A percentile compares a stretch with the other conserved stretches of the same genome.
phyloP scores from a whole-genome alignment of 495 filamentous ascomycete species.

The Entonaema liquescens region DNA sequence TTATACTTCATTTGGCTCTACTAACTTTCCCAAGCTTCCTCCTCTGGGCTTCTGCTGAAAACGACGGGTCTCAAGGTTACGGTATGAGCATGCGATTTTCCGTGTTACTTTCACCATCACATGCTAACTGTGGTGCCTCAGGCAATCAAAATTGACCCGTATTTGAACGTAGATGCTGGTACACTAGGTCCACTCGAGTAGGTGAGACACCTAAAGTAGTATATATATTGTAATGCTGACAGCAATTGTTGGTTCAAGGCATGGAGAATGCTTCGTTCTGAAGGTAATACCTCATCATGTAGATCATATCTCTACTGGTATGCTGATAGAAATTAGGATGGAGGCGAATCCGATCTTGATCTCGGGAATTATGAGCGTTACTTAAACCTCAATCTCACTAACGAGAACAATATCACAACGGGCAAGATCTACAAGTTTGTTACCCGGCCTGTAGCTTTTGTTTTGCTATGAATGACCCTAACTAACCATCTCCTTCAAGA shows the following conservation, averaged over 20 bases:
- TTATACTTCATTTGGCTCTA: constrained; percentile 18
- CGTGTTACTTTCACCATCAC: background rate
- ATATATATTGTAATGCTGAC: constrained; percentile 12
- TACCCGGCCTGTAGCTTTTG: constrained; percentile 55
- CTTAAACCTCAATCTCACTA: constrained; percentile 67
- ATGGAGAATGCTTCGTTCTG: constrained; percentile 55
- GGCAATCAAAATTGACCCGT: constrained; percentile 78
- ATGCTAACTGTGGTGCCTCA: constrained; percentile 2
- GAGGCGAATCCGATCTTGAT: constrained; percentile 89
- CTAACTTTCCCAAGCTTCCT: constrained; percentile 37
- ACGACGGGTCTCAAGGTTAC: constrained; percentile 74
- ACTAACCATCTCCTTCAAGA: constrained; percentile 60
- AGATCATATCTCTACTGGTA: background rate
- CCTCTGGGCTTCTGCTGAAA: constrained; percentile 82
- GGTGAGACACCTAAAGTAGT: constrained; percentile 40
- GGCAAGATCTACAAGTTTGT: constrained; percentile 94
- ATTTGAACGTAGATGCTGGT: constrained; percentile 87
- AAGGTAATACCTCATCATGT: constrained; percentile 44
- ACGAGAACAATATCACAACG: constrained; percentile 92
- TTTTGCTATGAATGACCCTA: background rate
- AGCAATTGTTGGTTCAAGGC: constrained; percentile 21
- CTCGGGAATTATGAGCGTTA: constrained; percentile 93
- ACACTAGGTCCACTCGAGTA: constrained; percentile 75
- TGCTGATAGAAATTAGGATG: constrained; percentile 57
- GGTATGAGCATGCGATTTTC: constrained; percentile 8